Evolutionary conservation across 129 eudicot genomes (phyloP), one percentile per base, ranked within the genome.

Genomic region (Smallanthus sonchifolius): DNA sequence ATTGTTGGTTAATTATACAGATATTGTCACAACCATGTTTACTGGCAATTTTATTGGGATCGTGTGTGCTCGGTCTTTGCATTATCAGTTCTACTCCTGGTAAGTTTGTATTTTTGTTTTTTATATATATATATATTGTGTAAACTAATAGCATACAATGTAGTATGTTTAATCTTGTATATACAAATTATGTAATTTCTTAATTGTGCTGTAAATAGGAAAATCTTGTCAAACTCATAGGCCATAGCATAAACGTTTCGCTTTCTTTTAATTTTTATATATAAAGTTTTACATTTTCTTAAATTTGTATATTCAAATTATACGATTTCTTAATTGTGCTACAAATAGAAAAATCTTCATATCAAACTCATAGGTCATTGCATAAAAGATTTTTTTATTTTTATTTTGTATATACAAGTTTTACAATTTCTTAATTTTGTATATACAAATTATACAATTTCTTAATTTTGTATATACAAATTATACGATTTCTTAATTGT

Each of bases 1-100:
- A 13, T 13, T 13, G 64, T 34, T 60, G 20, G 40, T 66, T 19
- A 20, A 76, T 47, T 36, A 30, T 52, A 75, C 89, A 93, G 97
- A 93, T 83, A 88, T 90, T 24, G 67, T 83, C 15, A 86, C 96
- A 10, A 81, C 91, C 35, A 79, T 93, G 89, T 90, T 93, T 73
- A 92, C 88, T 42, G 98, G 98, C 73, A 93, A 93, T 72, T 93
- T 90, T 86, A 88, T 93, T 36, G 98, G 98, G 51, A 84, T 93
- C 13, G 80, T 93, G 11, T 93, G 92, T 80, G 98, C 98, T 16
- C 87, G 98, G 66, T 93, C 98, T 77, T 83, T 93, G 83, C 97
- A 93, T 70, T 93, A 93, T 73, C 98, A 93, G n/a, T 93, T 93
- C 75, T 93, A 93, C 79, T 93, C 98, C 38, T 93, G 97, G 98